Evolutionary conservation across 805 yeast genomes (phyloP), one percentile per base, ranked within the genome.

Genomic region (Starmerella powellii): DNA sequence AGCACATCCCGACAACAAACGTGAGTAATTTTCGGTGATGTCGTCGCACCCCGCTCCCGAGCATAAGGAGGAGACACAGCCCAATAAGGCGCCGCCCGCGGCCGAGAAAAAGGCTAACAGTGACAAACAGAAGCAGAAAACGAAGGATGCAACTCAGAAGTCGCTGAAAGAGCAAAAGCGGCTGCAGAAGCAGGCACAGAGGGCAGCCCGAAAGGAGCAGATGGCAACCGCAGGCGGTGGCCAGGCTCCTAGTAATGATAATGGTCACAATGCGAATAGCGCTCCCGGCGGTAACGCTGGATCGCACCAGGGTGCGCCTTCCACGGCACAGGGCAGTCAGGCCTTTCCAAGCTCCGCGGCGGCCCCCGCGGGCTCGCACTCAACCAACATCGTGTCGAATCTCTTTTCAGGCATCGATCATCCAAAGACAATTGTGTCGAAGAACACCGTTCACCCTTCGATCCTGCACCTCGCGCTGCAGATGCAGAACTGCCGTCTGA

Each of bases 101-200:
- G 15, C n/a, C 12, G 12, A 23, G 10, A 23, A 10, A 23, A 23
- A 23, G 26, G 26, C 26, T 8, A 23, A 23, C 10, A 36, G 20
- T 4, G 24, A 36, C 36, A 8, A 8, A 6, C 10, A 26, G 13
- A 21, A 18, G 20, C 15, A 34, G 28, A 12, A 24, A 13, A 24
- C 34, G 34, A 34, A 17, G 30, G 27, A n/a, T 16, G 18, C 30
- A 8, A 41, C 31, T 12, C 39, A 33, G 16, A 32, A 40, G 32
- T 37, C 46, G n/a, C 34, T 83, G 51, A 86, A 85, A 54, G 94
- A 87, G 60, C 67, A 84, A 48, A 87, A 85, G 59, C 87, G 86
- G 67, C 75, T 75, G 54, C 94, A 86, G 56, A 87, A 88, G 63
- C 91, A 91, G 12, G 94, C 91, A 31, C 83, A 84, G 59, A 71